Conservation (phyloP, 257 asterid species). For the Capsicum baccatum region DNA sequence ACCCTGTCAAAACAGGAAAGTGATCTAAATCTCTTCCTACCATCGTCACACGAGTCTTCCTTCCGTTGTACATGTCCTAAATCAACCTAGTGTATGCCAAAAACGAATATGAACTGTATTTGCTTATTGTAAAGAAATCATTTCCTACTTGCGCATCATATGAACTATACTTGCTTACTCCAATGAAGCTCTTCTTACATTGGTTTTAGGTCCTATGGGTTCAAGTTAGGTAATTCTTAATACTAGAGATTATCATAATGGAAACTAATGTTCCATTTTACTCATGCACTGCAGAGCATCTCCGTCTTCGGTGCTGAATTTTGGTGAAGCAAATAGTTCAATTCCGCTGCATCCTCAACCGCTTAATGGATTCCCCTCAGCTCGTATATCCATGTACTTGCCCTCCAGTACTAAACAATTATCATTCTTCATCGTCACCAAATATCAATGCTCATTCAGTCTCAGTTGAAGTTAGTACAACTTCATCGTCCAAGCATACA, state of each 20-base stretch:
- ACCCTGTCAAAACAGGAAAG: no score
- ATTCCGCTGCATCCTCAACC: conserved; percentile 32
- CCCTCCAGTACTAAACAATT: conserved; percentile 32
- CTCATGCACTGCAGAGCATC: conserved; percentile 36
- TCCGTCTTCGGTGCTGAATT: conserved; percentile 32
- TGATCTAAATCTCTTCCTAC: no score
- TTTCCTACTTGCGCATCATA: no score
- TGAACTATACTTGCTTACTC: neutral
- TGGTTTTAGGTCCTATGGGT: neutral
- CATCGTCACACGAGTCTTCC: no score
- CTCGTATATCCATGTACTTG: conserved; percentile 40
- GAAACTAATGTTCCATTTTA: neutral
- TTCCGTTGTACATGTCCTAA: no score
- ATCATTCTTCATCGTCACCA: conserved; percentile 26
- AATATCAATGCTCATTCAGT: conserved; percentile 28
- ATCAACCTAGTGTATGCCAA: no score
- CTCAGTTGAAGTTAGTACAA: neutral
- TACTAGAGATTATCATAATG: neutral
- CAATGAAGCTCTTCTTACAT: neutral
- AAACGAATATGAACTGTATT: no score
- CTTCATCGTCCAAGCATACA: neutral
- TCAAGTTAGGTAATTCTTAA: neutral
- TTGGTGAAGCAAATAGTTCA: conserved; percentile 38
- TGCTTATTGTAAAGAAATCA: no score
- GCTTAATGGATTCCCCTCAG: conserved; percentile 44